A percentile compares a stretch with the other conserved stretches of the same genome.
Evolutionary conservation across 495 filamentous ascomycete species (phyloP).

Genomic region (Aspergillus taichungensis): DNA sequence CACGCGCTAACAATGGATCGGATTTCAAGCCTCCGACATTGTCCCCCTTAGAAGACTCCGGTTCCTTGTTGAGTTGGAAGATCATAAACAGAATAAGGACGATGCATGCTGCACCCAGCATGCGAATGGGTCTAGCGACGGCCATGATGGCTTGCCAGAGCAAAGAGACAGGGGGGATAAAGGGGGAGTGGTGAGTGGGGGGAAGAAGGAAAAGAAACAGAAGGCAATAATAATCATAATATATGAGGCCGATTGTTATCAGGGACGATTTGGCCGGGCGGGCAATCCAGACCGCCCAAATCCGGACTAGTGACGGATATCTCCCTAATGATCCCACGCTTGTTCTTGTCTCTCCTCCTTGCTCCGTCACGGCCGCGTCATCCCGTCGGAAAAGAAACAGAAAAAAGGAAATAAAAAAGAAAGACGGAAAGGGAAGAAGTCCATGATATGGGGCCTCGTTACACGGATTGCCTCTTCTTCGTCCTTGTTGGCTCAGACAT

Average conservation of each 20-base stretch:
- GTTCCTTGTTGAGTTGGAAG: constrained; percentile 55
- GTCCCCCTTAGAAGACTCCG: constrained; percentile 22
- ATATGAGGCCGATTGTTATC: not conserved
- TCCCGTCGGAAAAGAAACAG: too few species aligned
- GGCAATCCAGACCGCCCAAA: too few species aligned
- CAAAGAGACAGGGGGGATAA: constrained; percentile 7
- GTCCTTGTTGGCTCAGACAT: not conserved
- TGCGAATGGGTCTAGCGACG: constrained; percentile 71
- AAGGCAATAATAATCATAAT: not conserved
- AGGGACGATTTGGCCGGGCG: too few species aligned
- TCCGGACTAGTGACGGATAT: too few species aligned
- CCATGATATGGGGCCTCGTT: too few species aligned
- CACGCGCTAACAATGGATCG: constrained; percentile 82
- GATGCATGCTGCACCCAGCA: constrained; percentile 61
- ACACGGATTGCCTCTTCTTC: not conserved
- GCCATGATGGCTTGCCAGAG: constrained; percentile 50
- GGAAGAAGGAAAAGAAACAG: constrained; percentile 8
- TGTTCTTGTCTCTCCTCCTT: too few species aligned
- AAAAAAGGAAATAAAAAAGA: too few species aligned
- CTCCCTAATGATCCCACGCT: too few species aligned
- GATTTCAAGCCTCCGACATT: constrained; percentile 43
- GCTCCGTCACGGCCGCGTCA: too few species aligned
- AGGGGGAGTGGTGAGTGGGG: constrained; percentile 11
- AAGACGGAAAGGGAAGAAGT: too few species aligned
- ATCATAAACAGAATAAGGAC: constrained; percentile 66